These are phyloP conservation scores for Albugo laibachii DNA, from an alignment of 352 stramenopile species.

Conservation along the genomic window DNA sequence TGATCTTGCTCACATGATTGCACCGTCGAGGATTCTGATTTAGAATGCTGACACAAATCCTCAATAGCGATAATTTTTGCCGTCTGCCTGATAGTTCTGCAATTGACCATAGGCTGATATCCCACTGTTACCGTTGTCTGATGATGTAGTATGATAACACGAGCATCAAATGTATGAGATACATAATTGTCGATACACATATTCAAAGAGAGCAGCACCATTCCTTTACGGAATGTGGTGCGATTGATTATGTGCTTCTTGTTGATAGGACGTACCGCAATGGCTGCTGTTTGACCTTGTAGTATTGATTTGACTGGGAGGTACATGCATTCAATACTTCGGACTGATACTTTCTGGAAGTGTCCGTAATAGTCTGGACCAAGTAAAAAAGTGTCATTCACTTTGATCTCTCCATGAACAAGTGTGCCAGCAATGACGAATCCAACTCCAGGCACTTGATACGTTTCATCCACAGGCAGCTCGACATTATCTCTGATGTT, in stretches of 20 bases:
- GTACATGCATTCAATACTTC: constrained; percentile 82
- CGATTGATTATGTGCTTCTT: constrained; percentile 72
- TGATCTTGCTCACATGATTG: constrained; percentile 24
- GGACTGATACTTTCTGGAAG: constrained; percentile 74
- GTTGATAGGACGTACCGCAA: constrained; percentile 77
- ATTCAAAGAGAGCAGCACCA: constrained; percentile 75
- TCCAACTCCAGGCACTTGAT: constrained; percentile 86
- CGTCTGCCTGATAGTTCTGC: constrained; percentile 80
- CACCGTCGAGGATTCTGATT: neutral
- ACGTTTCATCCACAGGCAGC: constrained; percentile 79
- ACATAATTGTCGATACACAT: constrained; percentile 61
- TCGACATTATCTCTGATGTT: constrained; percentile 26
- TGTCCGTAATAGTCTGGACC: constrained; percentile 78
- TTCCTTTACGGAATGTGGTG: constrained; percentile 81
- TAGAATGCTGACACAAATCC: neutral
- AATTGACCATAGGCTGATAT: constrained; percentile 93
- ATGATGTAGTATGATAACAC: constrained; percentile 89
- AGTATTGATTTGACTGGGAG: constrained; percentile 76
- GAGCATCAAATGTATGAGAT: constrained; percentile 78
- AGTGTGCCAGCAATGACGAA: constrained; percentile 89
- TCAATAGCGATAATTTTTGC: constrained; percentile 79
- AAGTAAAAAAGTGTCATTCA: constrained; percentile 77
- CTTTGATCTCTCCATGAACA: constrained; percentile 75
- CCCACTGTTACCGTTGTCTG: constrained; percentile 85
- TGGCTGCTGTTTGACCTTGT: constrained; percentile 64